Evolutionary conservation across 805 yeast species (phyloP), one percentile per base, ranked within the genome.

Genomic region (Vanderwaltozyma tropicalis): DNA sequence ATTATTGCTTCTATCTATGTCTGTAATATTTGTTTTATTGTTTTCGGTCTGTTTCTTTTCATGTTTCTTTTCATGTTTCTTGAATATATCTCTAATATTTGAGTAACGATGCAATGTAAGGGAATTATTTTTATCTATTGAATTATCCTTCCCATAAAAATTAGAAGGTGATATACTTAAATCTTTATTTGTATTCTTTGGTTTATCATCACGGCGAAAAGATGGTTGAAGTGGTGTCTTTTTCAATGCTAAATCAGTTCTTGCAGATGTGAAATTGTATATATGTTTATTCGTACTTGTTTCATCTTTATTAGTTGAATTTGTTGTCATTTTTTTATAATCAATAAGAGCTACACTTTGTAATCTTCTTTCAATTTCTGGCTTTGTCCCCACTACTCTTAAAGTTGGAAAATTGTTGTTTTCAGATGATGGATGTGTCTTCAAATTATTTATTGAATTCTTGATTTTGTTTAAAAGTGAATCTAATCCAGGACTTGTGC

Each of bases 391-490:
- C 10, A 28, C 19, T 13, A 33, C 19, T 2, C 14, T 33, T 26
- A 33, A 32, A 14, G 16, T 32, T n/a, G n/a, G n/a, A 22, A 22
- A 21, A 11, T 24, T 31, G 10, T 19, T 31, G 20, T 31, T 5
- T 15, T 22, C 14, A 13, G 18, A 18, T 11, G 15, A 17, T n/a
- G 8, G 17, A 14, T 13, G 15, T 25, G 24, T n/a, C 10, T 25
- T 32, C 3, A 25, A 18, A 26, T 19, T 33, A 4, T 25, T 7
- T 18, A 33, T 16, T 26, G 17, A 17, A 5, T 17, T 18, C 27
- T 33, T 33, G 14, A 33, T 27, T 24, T 27, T 33, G 19, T 33
- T 33, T 26, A 33, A 26, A 19, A 26, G 26, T 33, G 19, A 25
- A 27, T 33, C 31, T 14, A 26, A 14, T 12, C 31, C 31, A 13